Evolutionary conservation across 2,329 filamentous ascomycete species (phyloP).

Genomic region (Tolypocladium inflatum): DNA sequence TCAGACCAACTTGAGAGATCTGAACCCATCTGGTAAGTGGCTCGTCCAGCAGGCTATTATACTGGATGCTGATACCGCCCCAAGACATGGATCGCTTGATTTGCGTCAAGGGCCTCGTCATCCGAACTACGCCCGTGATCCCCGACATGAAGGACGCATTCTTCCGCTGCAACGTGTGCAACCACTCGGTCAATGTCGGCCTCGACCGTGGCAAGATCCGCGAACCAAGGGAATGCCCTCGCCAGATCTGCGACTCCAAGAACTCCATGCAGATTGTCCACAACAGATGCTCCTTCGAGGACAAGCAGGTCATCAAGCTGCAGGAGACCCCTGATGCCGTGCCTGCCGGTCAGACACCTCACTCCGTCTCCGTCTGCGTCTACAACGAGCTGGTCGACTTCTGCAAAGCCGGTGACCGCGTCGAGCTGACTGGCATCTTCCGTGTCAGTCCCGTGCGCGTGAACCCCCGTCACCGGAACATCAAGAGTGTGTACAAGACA

Average conservation of each 20-base stretch:
- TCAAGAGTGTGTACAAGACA: conserved; percentile 96
- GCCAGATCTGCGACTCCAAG: conserved; percentile 67
- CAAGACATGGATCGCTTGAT: conserved; percentile 91
- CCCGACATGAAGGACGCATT: conserved; percentile 99
- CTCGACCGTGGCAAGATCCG: conserved; percentile 94
- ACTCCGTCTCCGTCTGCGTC: conserved; percentile 90
- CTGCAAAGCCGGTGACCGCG: conserved; percentile 93
- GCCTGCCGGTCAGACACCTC: conserved; percentile 91
- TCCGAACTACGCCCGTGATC: conserved; percentile 90
- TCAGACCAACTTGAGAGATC: conserved; percentile 81
- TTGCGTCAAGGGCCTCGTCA: conserved; percentile 90
- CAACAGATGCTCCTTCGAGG: conserved; percentile 87
- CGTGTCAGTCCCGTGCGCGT: conserved; percentile 87
- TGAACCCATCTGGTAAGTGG: conserved; percentile 69
- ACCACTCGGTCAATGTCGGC: conserved; percentile 80
- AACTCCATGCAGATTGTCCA: conserved; percentile 99
- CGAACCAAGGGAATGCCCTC: conserved; percentile 84
- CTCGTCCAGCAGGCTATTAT: neutral
- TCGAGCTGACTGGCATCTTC: conserved; percentile 95
- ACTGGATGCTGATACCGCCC: neutral
- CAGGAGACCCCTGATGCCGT: conserved; percentile 95
- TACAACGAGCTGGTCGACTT: conserved; percentile 97
- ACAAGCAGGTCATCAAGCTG: conserved; percentile 98
- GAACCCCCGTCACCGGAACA: conserved; percentile 82
- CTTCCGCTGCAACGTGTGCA: conserved; percentile 91